phyloP scores from a whole-genome alignment of 75 land plant species.

The Isoetes taiwanensis region DNA sequence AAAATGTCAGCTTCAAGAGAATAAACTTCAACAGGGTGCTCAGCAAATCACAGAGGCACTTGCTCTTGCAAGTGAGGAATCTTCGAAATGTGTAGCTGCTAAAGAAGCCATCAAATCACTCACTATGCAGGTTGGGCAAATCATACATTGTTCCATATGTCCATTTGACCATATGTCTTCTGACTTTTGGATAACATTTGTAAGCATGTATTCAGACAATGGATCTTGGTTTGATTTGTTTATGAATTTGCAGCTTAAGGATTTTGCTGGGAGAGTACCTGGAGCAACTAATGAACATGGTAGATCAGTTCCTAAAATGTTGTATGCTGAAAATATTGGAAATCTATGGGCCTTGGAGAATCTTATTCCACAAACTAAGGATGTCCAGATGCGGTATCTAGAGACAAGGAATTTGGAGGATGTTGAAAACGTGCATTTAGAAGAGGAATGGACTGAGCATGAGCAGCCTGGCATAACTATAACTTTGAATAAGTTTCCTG shows the following conservation, averaged over 20 bases:
- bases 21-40: slow-evolving; percentile 36
- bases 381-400: no score
- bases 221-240: no score
- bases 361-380: no score
- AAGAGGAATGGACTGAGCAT: slow-evolving; percentile 1
- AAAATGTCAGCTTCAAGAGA: slow-evolving; percentile 45
- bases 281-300: no score
- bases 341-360: no score
- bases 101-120: slow-evolving; percentile 79
- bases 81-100: slow-evolving; percentile 58
- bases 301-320: no score
- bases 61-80: slow-evolving; percentile 49
- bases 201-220: no score
- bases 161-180: no score
- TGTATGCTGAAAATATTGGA: no score
- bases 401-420: not conserved
- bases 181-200: no score
- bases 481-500: not conserved
- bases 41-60: slow-evolving; percentile 49
- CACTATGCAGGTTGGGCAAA: slow-evolving; percentile 72
- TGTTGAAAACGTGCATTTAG: not conserved
- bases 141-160: no score
- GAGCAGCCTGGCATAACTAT: not conserved
- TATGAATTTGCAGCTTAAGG: not conserved
- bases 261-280: not conserved